Base-by-base conservation (phyloP, 495 filamentous ascomycete species). In the Xylaria castorea region DNA sequence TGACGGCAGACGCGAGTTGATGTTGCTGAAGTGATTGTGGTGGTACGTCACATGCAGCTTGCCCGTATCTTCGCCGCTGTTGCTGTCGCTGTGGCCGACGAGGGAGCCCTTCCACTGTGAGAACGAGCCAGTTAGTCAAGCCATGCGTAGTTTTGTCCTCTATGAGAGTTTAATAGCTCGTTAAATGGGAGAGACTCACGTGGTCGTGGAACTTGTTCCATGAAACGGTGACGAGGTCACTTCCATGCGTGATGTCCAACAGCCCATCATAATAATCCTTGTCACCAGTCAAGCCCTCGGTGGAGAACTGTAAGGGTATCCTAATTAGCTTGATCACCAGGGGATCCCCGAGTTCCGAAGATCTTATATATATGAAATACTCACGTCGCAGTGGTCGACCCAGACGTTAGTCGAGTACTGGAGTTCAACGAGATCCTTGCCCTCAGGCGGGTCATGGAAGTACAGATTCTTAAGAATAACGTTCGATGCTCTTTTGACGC, bases 201-300 rank as follows among this genome's bases (percentile, higher is more conserved):
- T 61, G 68, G 42, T 88, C 86, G 77, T 88, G 86, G 73, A 88
- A 71, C 72, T 78, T 83, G 71, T 80, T 85, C 78, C 86, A 86
- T 66, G 84, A 85, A 27, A 87, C 79, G 53, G 85, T 88, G 70
- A 88, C 75, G 74, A 78, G 85, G 81, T 88, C 86, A 46, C 82
- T 77, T 22, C 81, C 86, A 72, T 87, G 85, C 1, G 67, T 76
- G 72, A 87, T 80, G 66, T 88, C 86, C 44, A 87, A 77, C 1
- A 87, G 81, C 75, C 87, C 86, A 75, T 88, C 86, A 62, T 78
- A 79, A 51, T 74, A 67, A 55, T 81, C 74, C 40, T 76, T 77
- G 25, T 69, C 66, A 48, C 73, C 71, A 18, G 38, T 70, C 9
- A 76, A 18, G 5, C 72, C 76, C 73, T 84, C 78, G 44, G 82